Evolutionary conservation across 495 filamentous ascomycete species (phyloP).

Genomic region (Talaromyces ruber): DNA sequence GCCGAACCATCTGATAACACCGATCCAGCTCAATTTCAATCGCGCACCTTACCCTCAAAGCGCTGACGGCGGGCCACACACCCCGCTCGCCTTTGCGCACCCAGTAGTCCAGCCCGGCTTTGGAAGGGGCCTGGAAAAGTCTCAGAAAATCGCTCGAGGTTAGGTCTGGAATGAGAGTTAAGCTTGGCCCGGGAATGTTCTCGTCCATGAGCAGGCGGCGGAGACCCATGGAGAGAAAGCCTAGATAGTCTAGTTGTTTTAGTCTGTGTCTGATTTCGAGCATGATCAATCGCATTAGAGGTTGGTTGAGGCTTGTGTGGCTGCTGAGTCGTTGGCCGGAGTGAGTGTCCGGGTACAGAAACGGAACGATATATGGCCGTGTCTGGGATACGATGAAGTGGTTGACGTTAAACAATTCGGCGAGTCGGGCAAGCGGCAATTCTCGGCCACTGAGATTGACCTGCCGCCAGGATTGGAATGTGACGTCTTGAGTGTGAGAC

Average conservation of each 20-base stretch:
- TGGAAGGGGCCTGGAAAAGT: constrained; percentile 72
- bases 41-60: constrained; percentile 73
- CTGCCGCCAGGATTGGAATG: constrained; percentile 62
- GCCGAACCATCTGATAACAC: constrained; percentile 69
- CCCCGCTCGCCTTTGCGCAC: constrained; percentile 74
- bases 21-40: constrained; percentile 81
- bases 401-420: constrained; percentile 94
- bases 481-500: constrained; percentile 55
- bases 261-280: constrained; percentile 78
- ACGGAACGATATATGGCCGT: constrained; percentile 90
- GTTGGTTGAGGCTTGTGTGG: constrained; percentile 48
- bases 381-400: constrained; percentile 97
- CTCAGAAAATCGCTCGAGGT: constrained; percentile 60
- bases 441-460: constrained; percentile 64
- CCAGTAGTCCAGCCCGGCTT: constrained; percentile 73
- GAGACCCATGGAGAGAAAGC: constrained; percentile 57
- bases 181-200: constrained; percentile 66
- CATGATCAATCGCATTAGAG: constrained; percentile 59
- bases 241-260: constrained; percentile 70
- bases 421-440: constrained; percentile 73
- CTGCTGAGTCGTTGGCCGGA: constrained; percentile 55
- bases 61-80: constrained; percentile 86
- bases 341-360: constrained; percentile 72
- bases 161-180: constrained; percentile 79
- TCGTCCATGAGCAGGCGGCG: constrained; percentile 83